Base-by-base conservation (phyloP, 2,329 filamentous ascomycete species). In the Didymella arachidicola region DNA sequence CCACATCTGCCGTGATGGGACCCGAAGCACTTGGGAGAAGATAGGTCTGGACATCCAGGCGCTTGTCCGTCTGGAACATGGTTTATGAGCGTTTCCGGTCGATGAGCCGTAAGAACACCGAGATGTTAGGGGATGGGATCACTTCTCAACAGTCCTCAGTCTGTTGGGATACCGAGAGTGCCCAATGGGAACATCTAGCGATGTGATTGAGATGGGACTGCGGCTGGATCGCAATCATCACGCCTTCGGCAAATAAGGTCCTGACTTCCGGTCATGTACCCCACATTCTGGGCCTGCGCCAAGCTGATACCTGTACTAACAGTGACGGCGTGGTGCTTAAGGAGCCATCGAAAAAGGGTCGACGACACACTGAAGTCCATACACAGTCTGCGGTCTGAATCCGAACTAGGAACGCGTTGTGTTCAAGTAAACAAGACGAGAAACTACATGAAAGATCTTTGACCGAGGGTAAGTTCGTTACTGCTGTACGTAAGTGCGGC, bases 391-490 rank as follows among this genome's bases (percentile, higher is more conserved):
- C 53, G 59, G 60, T 38, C 43, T 19, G 41, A 26, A 45, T 61
- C 53, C 52, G 57, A 44, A 41, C 14, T 48, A 46, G 49, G 22
- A 50, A 65, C 59, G 51, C 59, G 58, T 61, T 32, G 36, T 29
- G 32, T 52, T 42, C 44, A 53, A 41, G 46, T 54, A 54, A 51
- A 61, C 57, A 56, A 58, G 8, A 43, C 26, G 51, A 29, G 45
- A 60, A 36, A 30, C 38, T 43, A 53, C 49, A 18, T n/a, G 48
- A 45, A 32, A 36, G 48, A 51, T 46, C 46, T 34, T 50, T 52
- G 47, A 32, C 32, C 44, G 51, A 51, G 47, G 45, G 57, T 55
- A 57, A 59, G 54, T 50, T 34, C 56, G 44, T 45, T 58, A 58
- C 49, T 49, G 56, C 56, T 46, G 47, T 47, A 53, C 50, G 43